phyloP scores from a whole-genome alignment of 345 rosid species.

The Eucalyptus coolabah region DNA sequence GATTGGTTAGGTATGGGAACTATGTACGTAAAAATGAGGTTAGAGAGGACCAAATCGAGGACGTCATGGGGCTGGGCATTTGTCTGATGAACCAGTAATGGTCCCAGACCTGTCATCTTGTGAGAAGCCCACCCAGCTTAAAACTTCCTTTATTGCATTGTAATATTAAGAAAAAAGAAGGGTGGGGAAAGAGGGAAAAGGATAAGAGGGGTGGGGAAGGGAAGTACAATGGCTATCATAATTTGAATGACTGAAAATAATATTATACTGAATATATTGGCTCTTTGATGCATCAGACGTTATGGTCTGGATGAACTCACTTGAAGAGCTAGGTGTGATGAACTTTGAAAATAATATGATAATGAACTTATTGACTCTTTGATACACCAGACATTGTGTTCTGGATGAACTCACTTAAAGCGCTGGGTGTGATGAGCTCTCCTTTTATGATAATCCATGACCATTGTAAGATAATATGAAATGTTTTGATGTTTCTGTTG shows the following conservation, averaged over 20 bases:
- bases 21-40: background rate
- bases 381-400: background rate
- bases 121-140: background rate
- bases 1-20: background rate
- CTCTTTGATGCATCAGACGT: background rate
- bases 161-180: background rate
- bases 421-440: background rate
- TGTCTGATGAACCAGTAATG: background rate
- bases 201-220: background rate
- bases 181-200: background rate
- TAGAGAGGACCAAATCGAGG: background rate
- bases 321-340: background rate
- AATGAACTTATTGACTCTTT: background rate
- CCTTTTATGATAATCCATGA: background rate
- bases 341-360: background rate
- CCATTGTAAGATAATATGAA: background rate
- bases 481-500: background rate
- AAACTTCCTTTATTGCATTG: background rate
- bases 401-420: background rate
- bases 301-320: background rate
- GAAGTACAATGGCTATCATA: background rate
- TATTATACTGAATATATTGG: background rate
- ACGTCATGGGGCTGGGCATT: background rate
- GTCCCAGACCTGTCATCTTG: background rate
- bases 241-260: background rate